A percentile compares a stretch with the other conserved stretches of the same genome.
Evolutionary conservation across 495 filamentous ascomycete genomes (phyloP).

Genomic region (Podospora comata): DNA sequence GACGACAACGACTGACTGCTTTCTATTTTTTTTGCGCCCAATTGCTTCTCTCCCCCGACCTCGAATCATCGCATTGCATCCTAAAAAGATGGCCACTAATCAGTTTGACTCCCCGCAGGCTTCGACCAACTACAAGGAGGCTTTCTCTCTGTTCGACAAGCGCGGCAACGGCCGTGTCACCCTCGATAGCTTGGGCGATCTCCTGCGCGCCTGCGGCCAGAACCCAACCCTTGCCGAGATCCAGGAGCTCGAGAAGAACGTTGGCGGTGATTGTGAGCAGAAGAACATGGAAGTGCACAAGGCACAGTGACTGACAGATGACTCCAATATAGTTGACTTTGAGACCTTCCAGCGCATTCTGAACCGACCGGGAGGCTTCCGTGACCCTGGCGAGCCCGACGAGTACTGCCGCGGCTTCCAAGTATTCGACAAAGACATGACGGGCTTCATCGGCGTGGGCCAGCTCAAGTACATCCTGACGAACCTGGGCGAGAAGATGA

Average conservation of each 20-base stretch:
- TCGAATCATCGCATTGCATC: conserved; percentile 8
- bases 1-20: neutral
- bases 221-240: conserved; percentile 96
- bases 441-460: conserved; percentile 93
- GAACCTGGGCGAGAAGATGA: conserved; percentile 97
- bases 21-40: neutral
- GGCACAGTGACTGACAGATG: conserved; percentile 5
- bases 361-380: conserved; percentile 96
- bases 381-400: conserved; percentile 93
- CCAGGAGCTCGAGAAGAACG: conserved; percentile 76
- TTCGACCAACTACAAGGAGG: conserved; percentile 99
- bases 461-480: conserved; percentile 96
- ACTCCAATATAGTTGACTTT: conserved; percentile 79
- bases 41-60: neutral
- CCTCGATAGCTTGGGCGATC: conserved; percentile 82
- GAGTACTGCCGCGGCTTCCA: conserved; percentile 98
- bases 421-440: conserved; percentile 99
- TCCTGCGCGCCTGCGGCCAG: conserved; percentile 94
- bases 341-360: conserved; percentile 93
- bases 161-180: conserved; percentile 88
- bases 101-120: conserved; percentile 59
- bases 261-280: conserved; percentile 83
- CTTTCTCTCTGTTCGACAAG: conserved; percentile 98
- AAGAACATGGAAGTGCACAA: neutral
- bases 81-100: conserved; percentile 46